Percentiles rank a stretch among this genome's conserved stretches.
Evolutionary conservation across 768 basidiomycete species (phyloP).

Genomic region (Naganishia kalamii): DNA sequence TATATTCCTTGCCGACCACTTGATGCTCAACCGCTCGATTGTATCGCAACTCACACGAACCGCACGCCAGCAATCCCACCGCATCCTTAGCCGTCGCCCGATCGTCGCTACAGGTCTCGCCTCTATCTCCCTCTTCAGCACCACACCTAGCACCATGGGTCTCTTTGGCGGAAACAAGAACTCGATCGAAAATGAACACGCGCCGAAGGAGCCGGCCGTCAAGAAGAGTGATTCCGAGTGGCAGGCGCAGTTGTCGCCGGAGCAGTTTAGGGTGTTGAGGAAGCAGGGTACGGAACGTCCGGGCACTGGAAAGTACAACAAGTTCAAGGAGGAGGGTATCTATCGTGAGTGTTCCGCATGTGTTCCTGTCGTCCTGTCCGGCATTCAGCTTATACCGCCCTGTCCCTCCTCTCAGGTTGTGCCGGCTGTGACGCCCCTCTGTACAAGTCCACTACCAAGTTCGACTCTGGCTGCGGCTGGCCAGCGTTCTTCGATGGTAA

Average conservation of each 20-base stretch:
- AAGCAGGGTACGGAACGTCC: conserved; percentile 79
- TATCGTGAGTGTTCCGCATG: conserved; percentile 50
- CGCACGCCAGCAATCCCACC: background rate
- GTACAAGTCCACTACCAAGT: conserved; percentile 85
- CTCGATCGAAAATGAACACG: conserved; percentile 13
- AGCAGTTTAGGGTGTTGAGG: conserved; percentile 81
- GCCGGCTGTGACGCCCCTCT: conserved; percentile 73
- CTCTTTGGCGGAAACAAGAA: conserved; percentile 13
- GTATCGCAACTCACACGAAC: conserved; percentile 8
- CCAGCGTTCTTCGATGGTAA: conserved; percentile 92
- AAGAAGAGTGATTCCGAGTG: conserved; percentile 70
- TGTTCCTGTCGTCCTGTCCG: background rate
- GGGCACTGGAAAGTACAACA: conserved; percentile 72
- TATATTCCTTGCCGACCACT: conserved; percentile 1
- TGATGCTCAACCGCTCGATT: conserved; percentile 11
- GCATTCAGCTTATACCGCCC: background rate
- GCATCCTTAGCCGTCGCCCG: background rate
- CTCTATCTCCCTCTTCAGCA: background rate
- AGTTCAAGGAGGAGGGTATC: conserved; percentile 60
- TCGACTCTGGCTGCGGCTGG: conserved; percentile 90
- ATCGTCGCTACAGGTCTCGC: background rate
- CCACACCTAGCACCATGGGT: conserved; percentile 4
- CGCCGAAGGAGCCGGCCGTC: conserved; percentile 28
- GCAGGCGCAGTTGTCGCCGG: conserved; percentile 68
- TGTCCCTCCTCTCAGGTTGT: conserved; percentile 49